Evolutionary conservation across 176 grass and related monocot genomes (phyloP).

Genomic region (Hsuehochloa calcarea): DNA sequence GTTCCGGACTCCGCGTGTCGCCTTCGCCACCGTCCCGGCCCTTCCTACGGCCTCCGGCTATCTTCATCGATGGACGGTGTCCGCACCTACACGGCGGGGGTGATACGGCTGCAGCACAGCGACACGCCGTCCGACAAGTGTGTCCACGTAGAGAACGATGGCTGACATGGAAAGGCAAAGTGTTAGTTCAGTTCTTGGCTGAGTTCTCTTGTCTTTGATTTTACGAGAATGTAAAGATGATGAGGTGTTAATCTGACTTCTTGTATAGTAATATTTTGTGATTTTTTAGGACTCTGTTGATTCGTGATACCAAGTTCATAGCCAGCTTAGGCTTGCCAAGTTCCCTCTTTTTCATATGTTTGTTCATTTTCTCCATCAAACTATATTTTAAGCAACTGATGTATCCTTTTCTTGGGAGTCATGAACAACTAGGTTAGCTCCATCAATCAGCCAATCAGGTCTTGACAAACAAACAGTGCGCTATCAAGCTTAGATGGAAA

Average conservation of each 20-base stretch:
- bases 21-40: neutral
- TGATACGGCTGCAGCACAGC: conserved; percentile 38
- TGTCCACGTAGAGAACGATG: neutral
- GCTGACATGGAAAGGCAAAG: neutral
- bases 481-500: no score
- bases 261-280: no score
- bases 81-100: conserved; percentile 56
- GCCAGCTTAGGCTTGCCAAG: no score
- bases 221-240: no score
- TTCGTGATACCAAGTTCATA: no score
- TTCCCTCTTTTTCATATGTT: neutral
- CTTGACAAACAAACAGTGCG: no score
- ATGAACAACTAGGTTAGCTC: no score
- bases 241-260: neutral
- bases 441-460: no score
- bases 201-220: neutral
- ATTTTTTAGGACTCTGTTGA: neutral
- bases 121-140: conserved; percentile 13
- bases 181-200: neutral
- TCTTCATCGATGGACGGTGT: conserved; percentile 37
- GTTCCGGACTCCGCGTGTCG: conserved; percentile 27
- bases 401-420: no score
- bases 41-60: conserved; percentile 22
- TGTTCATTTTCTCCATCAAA: no score
- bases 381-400: no score